Evolutionary conservation across 345 rosid species (phyloP).

Genomic region (Microthlaspi erraticum): DNA sequence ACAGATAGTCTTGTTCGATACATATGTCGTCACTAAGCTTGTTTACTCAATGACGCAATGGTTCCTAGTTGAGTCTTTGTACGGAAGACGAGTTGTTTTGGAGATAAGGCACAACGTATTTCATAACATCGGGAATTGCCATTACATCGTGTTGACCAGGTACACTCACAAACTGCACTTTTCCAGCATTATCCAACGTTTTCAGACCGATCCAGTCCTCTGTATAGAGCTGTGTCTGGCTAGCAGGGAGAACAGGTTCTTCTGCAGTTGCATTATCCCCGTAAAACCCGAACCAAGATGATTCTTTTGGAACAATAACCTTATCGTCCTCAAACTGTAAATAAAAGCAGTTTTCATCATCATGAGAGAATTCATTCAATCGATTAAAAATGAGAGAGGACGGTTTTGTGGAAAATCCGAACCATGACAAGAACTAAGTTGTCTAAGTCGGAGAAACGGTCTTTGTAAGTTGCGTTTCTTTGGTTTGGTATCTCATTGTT

Average conservation of each 20-base stretch:
- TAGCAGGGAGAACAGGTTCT: conserved; percentile 52
- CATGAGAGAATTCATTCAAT: too few relatives aligned
- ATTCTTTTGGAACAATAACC: conserved; percentile 78
- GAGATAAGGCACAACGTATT: conserved; percentile 65
- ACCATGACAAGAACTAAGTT: conserved; percentile 91
- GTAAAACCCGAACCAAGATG: conserved; percentile 85
- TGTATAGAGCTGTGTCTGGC: conserved; percentile 58
- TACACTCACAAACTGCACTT: conserved; percentile 66
- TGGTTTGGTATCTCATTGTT: conserved; percentile 74
- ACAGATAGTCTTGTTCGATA: too few relatives aligned
- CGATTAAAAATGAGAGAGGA: too few relatives aligned
- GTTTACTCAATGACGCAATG: conserved; percentile 6
- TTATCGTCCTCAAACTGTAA: conserved; percentile 70
- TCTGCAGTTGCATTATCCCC: conserved; percentile 59
- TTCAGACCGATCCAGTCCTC: conserved; percentile 81
- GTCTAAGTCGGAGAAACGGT: conserved; percentile 67
- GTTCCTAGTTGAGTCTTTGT: conserved; percentile 24
- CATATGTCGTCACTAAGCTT: too few relatives aligned
- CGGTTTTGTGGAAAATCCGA: neutral
- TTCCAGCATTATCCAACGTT: conserved; percentile 66
- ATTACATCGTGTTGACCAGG: conserved; percentile 59
- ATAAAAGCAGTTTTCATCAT: neutral
- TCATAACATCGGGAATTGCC: conserved; percentile 55
- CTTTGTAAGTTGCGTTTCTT: conserved; percentile 70
- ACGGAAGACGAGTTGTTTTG: conserved; percentile 38